A percentile compares a stretch with the other conserved stretches of the same genome.
Evolutionary conservation across 164 flowering plant genomes (phyloP).

Genomic region (Houttuynia cordata): DNA sequence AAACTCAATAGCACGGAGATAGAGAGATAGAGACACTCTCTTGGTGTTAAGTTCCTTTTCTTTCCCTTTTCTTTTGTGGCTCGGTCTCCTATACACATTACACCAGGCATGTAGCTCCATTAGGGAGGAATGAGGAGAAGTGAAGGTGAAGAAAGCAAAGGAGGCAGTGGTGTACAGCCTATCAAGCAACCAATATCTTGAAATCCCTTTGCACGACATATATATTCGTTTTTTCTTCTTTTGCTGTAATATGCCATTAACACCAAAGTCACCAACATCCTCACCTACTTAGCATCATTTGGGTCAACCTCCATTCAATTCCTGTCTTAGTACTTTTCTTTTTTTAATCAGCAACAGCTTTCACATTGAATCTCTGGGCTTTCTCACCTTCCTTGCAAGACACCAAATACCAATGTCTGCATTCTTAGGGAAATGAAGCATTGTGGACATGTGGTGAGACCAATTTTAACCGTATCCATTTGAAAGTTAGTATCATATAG

Average conservation of each 20-base stretch:
- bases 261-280: neutral
- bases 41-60: neutral
- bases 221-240: neutral
- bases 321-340: neutral
- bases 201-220: neutral
- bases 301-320: slow-evolving; percentile 1
- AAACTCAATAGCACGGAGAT: neutral
- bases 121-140: neutral
- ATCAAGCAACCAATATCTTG: neutral
- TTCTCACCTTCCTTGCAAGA: neutral
- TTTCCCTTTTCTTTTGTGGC: neutral
- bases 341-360: neutral
- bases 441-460: too few relatives aligned
- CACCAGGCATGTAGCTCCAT: neutral
- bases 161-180: slow-evolving; percentile 1
- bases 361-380: neutral
- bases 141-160: slow-evolving; percentile 1
- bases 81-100: neutral
- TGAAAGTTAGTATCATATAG: too few relatives aligned
- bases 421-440: too few relatives aligned
- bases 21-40: neutral
- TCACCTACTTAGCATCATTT: slow-evolving; percentile 2
- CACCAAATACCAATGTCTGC: neutral
- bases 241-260: neutral
- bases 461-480: too few relatives aligned